These are phyloP conservation scores for Cercospora sp. DNA, from an alignment of 2,329 filamentous ascomycete genomes.

Conservation along the genomic window DNA sequence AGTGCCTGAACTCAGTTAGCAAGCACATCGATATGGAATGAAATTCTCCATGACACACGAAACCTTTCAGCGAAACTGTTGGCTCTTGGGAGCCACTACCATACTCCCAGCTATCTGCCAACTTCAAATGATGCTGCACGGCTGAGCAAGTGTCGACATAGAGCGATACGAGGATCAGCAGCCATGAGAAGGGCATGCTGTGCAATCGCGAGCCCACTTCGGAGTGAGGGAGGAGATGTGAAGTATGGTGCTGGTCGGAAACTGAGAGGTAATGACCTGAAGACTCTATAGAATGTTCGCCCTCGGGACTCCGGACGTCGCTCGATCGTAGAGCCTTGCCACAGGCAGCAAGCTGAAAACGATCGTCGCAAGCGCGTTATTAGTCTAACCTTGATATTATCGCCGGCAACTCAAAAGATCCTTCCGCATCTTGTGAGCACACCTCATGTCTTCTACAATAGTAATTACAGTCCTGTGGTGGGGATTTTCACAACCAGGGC, in stretches of 20 bases:
- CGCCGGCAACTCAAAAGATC: not conserved
- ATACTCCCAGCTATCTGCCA: not conserved
- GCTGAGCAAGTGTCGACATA: not conserved
- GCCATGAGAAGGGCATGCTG: not conserved
- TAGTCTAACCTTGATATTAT: not conserved
- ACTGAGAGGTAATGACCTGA: not conserved
- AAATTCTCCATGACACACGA: not conserved
- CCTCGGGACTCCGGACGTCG: no score
- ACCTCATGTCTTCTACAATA: no score
- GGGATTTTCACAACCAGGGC: no score
- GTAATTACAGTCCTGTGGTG: no score
- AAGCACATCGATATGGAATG: not conserved
- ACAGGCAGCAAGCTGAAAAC: not conserved
- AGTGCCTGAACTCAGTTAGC: conserved; percentile 54
- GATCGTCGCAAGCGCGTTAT: not conserved
- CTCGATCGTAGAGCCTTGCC: not conserved
- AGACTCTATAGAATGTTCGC: not conserved
- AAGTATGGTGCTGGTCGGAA: not conserved
- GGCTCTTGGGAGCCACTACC: not conserved
- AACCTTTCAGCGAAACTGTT: not conserved
- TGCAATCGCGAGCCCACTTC: not conserved
- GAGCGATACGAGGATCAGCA: not conserved
- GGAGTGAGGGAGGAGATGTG: not conserved
- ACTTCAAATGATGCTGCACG: not conserved
- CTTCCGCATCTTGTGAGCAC: not conserved